phyloP scores from a whole-genome alignment of 2,329 filamentous ascomycete species.

The Stemphylium beticola region DNA sequence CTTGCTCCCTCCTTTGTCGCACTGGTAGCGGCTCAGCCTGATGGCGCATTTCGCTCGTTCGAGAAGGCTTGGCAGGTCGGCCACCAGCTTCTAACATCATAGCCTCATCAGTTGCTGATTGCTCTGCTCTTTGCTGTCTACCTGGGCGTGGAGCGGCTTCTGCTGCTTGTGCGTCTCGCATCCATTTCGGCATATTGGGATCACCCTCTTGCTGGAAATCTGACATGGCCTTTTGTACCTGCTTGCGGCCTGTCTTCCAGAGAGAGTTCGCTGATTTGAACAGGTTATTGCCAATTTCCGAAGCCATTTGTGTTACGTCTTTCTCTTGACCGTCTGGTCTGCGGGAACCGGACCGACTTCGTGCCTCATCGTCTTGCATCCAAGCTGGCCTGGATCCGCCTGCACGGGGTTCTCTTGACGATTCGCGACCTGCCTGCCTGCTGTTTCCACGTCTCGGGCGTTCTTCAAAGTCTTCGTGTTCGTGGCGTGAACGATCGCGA shows the following conservation, averaged over 20 bases:
- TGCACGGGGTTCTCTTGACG: conserved; percentile 41
- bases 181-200: conserved; percentile 89
- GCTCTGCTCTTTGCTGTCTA: conserved; percentile 28
- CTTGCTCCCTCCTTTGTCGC: conserved; percentile 34
- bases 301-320: conserved; percentile 80
- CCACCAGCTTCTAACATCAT: conserved; percentile 76
- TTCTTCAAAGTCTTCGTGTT: conserved; percentile 35
- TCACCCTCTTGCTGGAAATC: conserved; percentile 80
- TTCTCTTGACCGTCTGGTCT: conserved; percentile 64
- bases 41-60: conserved; percentile 35
- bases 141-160: conserved; percentile 32
- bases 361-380: conserved; percentile 65
- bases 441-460: conserved; percentile 29
- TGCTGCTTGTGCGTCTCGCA: conserved; percentile 71
- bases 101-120: conserved; percentile 62
- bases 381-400: conserved; percentile 61
- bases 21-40: conserved; percentile 28
- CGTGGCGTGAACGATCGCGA: conserved; percentile 33
- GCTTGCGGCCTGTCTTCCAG: conserved; percentile 95
- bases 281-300: conserved; percentile 80
- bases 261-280: conserved; percentile 94
- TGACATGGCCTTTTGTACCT: conserved; percentile 87
- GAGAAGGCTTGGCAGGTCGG: conserved; percentile 56
- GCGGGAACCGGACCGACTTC: conserved; percentile 56
- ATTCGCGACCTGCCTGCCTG: conserved; percentile 39